Conservation (phyloP, 345 rosid genomes). For the Cochlearia excelsa region DNA sequence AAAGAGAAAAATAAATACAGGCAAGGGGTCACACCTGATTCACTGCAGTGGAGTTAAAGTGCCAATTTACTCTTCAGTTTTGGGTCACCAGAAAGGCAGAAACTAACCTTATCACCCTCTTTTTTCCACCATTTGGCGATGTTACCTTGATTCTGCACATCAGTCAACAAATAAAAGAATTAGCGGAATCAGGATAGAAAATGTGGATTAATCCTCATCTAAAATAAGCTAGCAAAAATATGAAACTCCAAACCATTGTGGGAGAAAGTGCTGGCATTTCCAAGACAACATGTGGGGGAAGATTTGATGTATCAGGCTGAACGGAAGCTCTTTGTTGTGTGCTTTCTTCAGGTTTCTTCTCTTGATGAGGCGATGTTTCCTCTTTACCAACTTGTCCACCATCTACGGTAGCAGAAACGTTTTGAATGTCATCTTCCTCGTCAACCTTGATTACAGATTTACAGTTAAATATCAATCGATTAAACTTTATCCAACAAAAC, state of each 20-base stretch:
- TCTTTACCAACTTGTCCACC: constrained; percentile 50
- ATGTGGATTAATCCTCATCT: constrained; percentile 16
- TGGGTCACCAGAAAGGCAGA: constrained; percentile 10
- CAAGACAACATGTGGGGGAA: constrained; percentile 82
- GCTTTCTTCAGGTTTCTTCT: constrained; percentile 37
- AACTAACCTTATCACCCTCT: constrained; percentile 93
- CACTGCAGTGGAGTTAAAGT: constrained; percentile 14
- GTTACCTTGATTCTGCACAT: constrained; percentile 80
- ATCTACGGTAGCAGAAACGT: constrained; percentile 48
- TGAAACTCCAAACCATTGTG: constrained; percentile 66
- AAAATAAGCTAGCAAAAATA: constrained; percentile 26
- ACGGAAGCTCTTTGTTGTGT: constrained; percentile 43
- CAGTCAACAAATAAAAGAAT: constrained; percentile 30
- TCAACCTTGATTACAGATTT: constrained; percentile 65
- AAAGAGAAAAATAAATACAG: constrained; percentile 28
- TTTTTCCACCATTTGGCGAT: constrained; percentile 82
- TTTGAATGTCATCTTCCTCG: constrained; percentile 72
- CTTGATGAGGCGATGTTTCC: constrained; percentile 44
- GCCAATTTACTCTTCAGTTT: constrained; percentile 25
- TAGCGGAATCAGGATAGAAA: constrained; percentile 19
- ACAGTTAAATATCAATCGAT: constrained; percentile 34
- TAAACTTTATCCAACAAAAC: constrained; percentile 13
- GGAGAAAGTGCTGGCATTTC: constrained; percentile 99
- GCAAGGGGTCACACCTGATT: constrained; percentile 9
- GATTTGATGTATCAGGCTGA: constrained; percentile 46